These are phyloP conservation scores for Microdochium bolleyi DNA, from an alignment of 2,329 filamentous ascomycete species.

Conservation along the genomic window DNA sequence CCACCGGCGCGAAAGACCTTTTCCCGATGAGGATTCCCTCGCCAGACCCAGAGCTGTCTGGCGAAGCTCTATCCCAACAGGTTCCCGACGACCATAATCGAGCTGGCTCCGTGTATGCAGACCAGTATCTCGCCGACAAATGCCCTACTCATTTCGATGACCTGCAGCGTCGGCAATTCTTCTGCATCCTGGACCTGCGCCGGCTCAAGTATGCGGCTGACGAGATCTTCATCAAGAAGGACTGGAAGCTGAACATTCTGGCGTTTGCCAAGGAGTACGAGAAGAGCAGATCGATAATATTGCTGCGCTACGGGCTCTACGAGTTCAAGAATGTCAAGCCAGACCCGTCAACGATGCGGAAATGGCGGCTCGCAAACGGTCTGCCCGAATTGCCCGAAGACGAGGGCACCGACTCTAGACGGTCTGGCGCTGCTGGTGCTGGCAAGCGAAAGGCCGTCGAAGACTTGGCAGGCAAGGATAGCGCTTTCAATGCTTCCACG, in stretches of 20 bases:
- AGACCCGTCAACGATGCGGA: constrained; percentile 47
- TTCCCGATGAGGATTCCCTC: constrained; percentile 53
- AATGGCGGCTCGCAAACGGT: constrained; percentile 49
- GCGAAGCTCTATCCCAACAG: constrained; percentile 44
- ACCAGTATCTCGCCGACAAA: constrained; percentile 49
- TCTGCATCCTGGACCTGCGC: constrained; percentile 54
- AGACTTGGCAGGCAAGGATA: constrained; percentile 30
- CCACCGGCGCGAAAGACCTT: constrained; percentile 39
- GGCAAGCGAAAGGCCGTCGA: constrained; percentile 51
- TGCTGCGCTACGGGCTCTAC: constrained; percentile 53
- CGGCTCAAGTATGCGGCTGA: constrained; percentile 54
- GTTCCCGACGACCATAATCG: constrained; percentile 44
- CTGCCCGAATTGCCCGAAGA: constrained; percentile 43
- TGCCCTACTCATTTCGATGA: constrained; percentile 51
- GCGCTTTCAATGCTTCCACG: constrained; percentile 24
- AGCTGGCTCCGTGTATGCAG: constrained; percentile 49
- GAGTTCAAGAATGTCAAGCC: constrained; percentile 56
- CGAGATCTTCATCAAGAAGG: constrained; percentile 52
- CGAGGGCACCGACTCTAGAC: constrained; percentile 16
- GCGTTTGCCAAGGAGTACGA: constrained; percentile 59
- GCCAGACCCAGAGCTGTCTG: constrained; percentile 46
- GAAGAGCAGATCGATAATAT: constrained; percentile 53
- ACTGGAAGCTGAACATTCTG: constrained; percentile 54
- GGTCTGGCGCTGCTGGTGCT: constrained; percentile 22
- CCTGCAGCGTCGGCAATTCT: constrained; percentile 52